A percentile compares a stretch with the other conserved stretches of the same genome.
Conservation (phyloP, 2,329 filamentous ascomycete genomes). For the Aspergillus quadrilineatus region DNA sequence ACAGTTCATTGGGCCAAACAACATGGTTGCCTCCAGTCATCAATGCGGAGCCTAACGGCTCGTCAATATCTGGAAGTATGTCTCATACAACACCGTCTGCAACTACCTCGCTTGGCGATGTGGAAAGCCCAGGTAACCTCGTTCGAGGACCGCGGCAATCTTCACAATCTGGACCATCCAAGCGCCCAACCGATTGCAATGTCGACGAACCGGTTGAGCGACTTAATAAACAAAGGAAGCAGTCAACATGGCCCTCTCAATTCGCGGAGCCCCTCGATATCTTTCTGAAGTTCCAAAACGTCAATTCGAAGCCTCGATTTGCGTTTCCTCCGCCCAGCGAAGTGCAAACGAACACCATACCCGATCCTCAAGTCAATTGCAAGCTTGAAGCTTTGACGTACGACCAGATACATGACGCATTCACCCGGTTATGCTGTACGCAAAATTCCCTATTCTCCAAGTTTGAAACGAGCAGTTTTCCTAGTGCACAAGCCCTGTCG, state of each 20-base stretch:
- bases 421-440: conserved; percentile 32
- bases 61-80: conserved; percentile 19
- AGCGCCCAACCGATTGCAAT: conserved; percentile 28
- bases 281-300: conserved; percentile 14
- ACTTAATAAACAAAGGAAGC: conserved; percentile 27
- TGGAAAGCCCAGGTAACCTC: conserved; percentile 23
- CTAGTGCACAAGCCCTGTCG: conserved; percentile 25
- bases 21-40: conserved; percentile 32
- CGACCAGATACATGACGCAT: conserved; percentile 30
- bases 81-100: conserved; percentile 23
- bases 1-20: conserved; percentile 21
- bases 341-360: conserved; percentile 14
- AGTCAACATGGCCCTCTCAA: conserved; percentile 17
- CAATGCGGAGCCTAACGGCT: conserved; percentile 14
- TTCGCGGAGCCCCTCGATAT: conserved; percentile 13
- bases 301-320: conserved; percentile 18
- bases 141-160: conserved; percentile 22
- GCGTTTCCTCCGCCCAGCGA: conserved; percentile 27
- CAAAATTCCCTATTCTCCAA: conserved; percentile 30
- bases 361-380: conserved; percentile 16
- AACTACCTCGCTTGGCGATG: conserved; percentile 20
- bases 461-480: conserved; percentile 36
- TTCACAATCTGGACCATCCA: conserved; percentile 24
- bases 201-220: conserved; percentile 28
- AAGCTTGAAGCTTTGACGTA: conserved; percentile 29